phyloP scores from a whole-genome alignment of 805 yeast species.

The Wickerhamiella siamensis region DNA sequence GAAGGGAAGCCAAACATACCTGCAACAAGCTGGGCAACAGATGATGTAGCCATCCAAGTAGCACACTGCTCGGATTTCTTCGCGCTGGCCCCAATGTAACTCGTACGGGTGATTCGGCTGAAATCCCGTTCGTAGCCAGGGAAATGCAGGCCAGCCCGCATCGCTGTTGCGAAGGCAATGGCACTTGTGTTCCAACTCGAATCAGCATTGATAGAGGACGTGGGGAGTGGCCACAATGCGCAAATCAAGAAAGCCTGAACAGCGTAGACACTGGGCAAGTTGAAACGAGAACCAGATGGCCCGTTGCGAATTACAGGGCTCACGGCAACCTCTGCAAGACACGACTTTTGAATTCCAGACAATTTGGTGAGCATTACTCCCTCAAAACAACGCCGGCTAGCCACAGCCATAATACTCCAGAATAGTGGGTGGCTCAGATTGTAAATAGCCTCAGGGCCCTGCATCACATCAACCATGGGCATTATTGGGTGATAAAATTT shows the following conservation, averaged over 20 bases:
- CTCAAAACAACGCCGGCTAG: constrained; percentile 47
- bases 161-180: constrained; percentile 82
- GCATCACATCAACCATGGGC: constrained; percentile 71
- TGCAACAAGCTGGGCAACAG: constrained; percentile 80
- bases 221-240: constrained; percentile 92
- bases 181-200: constrained; percentile 94
- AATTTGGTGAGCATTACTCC: constrained; percentile 40
- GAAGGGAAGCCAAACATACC: constrained; percentile 92
- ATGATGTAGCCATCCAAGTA: constrained; percentile 90
- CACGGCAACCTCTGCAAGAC: constrained; percentile 75
- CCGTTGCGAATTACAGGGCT: constrained; percentile 72
- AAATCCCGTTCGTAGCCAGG: constrained; percentile 46
- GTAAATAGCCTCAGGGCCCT: constrained; percentile 73
- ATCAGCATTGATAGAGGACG: constrained; percentile 89
- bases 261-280: constrained; percentile 81
- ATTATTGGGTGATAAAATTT: constrained; percentile 68
- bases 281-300: constrained; percentile 52
- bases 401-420: constrained; percentile 85
- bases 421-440: constrained; percentile 74
- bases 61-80: constrained; percentile 52
- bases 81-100: constrained; percentile 4
- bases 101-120: constrained; percentile 31
- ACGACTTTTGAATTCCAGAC: constrained; percentile 56
- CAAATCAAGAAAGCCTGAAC: constrained; percentile 84
- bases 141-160: constrained; percentile 78